Conservation (phyloP, 164 flowering plant genomes). For the Berberis vulgaris region DNA sequence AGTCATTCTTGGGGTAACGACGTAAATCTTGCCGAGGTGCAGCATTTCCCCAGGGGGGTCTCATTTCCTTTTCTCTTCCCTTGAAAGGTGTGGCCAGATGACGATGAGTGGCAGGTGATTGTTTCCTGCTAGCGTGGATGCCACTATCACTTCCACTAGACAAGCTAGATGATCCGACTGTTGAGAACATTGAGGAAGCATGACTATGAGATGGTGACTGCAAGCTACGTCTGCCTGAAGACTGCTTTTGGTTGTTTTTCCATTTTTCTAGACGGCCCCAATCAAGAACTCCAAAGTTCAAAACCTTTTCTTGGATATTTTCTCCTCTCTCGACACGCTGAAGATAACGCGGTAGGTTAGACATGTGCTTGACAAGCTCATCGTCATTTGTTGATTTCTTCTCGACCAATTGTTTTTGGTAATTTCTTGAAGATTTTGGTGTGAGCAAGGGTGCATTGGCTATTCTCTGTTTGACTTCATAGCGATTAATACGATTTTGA, state of each 20-base stretch:
- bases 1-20: neutral
- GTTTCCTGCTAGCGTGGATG: slow-evolving; percentile 13
- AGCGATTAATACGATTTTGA: slow-evolving; percentile 11
- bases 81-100: neutral
- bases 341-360: slow-evolving; percentile 69
- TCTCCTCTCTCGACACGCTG: slow-evolving; percentile 42
- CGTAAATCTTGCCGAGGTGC: neutral
- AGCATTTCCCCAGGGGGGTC: neutral
- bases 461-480: slow-evolving; percentile 11
- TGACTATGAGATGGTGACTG: slow-evolving; percentile 10
- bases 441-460: slow-evolving; percentile 9
- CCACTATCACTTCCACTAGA: slow-evolving; percentile 12
- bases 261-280: slow-evolving; percentile 74
- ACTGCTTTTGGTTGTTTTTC: slow-evolving; percentile 35
- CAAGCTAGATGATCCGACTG: slow-evolving; percentile 15
- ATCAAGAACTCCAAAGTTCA: slow-evolving; percentile 84
- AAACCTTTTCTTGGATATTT: slow-evolving; percentile 43
- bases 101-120: slow-evolving; percentile 5
- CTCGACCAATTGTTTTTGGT: slow-evolving; percentile 14
- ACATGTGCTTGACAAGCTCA: slow-evolving; percentile 82
- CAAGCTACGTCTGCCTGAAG: neutral
- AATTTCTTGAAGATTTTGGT: slow-evolving; percentile 19
- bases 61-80: neutral
- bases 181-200: slow-evolving; percentile 12
- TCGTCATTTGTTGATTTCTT: slow-evolving; percentile 30